Base-by-base conservation (phyloP, 2,329 filamentous ascomycete species). In the Aspergillus aculeatus region DNA sequence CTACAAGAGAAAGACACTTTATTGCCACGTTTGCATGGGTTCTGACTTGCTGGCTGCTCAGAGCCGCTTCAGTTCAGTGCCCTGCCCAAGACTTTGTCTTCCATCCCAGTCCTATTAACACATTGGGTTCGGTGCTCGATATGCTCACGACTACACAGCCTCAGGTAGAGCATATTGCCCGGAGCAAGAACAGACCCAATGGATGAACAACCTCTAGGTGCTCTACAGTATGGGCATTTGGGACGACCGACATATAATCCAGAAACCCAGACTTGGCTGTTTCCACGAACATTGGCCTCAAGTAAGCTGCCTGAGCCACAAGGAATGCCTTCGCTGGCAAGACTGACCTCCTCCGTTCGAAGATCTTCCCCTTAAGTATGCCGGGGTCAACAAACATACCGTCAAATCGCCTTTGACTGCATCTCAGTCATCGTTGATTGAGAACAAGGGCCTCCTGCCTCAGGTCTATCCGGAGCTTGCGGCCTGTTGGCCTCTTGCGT, bases 191-290 rank as follows among this genome's bases (percentile, higher is more conserved):
- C 69, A 77, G 77, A 73, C 82, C 83, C 68, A 77, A 87, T 87
- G 84, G 82, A 81, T 86, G 82, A 86, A 65, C 71, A 73, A 64
- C 69, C 72, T 48, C 69, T 73, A 51, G 72, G 73, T 72, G 77
- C 80, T 77, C 80, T 86, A 55, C 81, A 82, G 62, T 86, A 84
- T 74, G 84, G 84, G 75, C 82, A 85, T 67, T 75, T 84, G 58
- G 84, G 84, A 65, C 75, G 75, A 64, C 75, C 80, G 50, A 66
- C 71, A n/a, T 87, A 86, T 69, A 71, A 80, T 57, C 60, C 76
- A 1, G 78, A 83, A 5, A 75, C 74, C 6, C 74, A 76, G 48
- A 62, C 72, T 57, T 86, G 84, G 84, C 65, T 66, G n/a, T 84
- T 83, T 66, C 68, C 73, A 53, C 77, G 81, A 51, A 71, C 69